phyloP scores from a whole-genome alignment of 352 stramenopile genomes.

The Bremia lactucae region DNA sequence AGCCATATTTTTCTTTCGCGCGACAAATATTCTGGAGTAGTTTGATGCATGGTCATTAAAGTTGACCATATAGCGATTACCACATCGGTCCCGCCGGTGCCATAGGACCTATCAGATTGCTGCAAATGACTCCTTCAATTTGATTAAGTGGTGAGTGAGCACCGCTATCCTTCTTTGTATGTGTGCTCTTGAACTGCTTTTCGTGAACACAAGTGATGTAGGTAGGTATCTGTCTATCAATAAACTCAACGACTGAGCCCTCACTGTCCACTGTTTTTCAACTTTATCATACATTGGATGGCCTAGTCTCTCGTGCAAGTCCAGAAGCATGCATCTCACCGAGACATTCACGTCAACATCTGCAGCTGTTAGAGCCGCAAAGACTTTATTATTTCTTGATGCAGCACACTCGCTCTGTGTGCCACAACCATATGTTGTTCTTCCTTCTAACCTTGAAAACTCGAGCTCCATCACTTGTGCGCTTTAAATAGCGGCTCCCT shows the following conservation, averaged over 20 bases:
- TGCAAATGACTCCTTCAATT: slow-evolving; percentile 11
- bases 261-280: too few species aligned
- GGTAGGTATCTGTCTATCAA: too few species aligned
- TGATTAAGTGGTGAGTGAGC: slow-evolving; percentile 2
- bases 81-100: background rate
- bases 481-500: background rate
- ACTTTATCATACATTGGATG: slow-evolving; percentile 1
- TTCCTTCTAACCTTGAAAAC: slow-evolving; percentile 1
- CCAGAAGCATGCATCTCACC: background rate
- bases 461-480: background rate
- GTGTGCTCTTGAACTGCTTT: slow-evolving; percentile 2
- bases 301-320: background rate
- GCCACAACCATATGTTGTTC: too few species aligned
- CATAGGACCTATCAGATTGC: slow-evolving; percentile 4
- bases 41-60: too few species aligned
- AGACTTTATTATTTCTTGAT: background rate
- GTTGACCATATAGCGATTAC: slow-evolving; percentile 11
- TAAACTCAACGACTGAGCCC: background rate
- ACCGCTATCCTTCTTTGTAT: slow-evolving; percentile 2
- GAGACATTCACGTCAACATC: background rate
- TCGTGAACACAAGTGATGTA: background rate
- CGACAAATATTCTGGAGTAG: slow-evolving; percentile 12
- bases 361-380: background rate
- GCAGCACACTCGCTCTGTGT: background rate
- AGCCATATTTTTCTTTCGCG: slow-evolving; percentile 1